These are phyloP conservation scores for Calonectria naviculata DNA, from an alignment of 2,329 filamentous ascomycete genomes.

Conservation along the genomic window DNA sequence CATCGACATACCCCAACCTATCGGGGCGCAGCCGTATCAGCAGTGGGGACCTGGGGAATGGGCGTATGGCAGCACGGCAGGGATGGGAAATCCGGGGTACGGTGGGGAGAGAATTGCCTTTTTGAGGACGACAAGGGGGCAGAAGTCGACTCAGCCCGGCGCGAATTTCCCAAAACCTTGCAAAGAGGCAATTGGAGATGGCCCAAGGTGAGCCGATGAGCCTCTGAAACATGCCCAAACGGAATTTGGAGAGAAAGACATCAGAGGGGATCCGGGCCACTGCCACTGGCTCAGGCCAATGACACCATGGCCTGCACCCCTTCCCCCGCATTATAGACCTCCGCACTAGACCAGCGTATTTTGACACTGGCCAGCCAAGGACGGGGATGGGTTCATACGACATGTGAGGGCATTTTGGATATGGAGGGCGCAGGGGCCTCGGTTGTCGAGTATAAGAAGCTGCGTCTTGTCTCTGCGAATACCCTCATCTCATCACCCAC, in stretches of 20 bases:
- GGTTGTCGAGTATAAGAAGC: not conserved
- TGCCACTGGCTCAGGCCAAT: not conserved
- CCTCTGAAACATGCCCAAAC: not conserved
- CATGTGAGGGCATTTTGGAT: not conserved
- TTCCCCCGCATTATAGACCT: constrained; percentile 5
- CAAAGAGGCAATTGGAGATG: not conserved
- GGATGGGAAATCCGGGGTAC: constrained; percentile 1
- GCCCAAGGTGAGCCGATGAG: not conserved
- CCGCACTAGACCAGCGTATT: not conserved
- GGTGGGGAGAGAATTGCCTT: not conserved
- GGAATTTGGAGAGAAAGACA: not conserved
- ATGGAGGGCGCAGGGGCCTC: not conserved
- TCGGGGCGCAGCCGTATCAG: not conserved
- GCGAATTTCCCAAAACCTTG: not conserved
- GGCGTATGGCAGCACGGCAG: not conserved
- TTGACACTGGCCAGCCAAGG: not conserved
- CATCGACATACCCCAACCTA: not conserved
- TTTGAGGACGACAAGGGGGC: not conserved
- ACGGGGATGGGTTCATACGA: not conserved
- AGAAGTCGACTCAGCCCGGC: not conserved
- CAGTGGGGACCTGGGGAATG: not conserved
- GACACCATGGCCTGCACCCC: too few relatives aligned
- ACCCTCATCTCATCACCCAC: not conserved
- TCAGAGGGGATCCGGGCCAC: not conserved
- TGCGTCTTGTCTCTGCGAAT: not conserved